phyloP scores from a whole-genome alignment of 768 basidiomycete genomes.

The Coprinopsis strossmayeri region DNA sequence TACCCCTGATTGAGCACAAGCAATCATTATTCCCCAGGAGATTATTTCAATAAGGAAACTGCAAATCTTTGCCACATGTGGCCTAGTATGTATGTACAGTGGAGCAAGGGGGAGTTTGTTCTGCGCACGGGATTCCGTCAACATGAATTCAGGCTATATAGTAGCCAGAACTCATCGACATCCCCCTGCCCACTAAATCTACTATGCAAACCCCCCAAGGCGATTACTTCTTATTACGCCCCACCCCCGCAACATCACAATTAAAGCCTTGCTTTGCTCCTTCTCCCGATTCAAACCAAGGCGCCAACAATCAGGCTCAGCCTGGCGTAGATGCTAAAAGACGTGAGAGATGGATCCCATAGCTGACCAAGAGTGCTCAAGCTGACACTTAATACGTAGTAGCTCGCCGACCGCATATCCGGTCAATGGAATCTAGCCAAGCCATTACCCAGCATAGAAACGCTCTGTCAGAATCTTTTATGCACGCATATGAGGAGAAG shows the following conservation, averaged over 20 bases:
- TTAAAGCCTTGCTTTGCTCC: neutral
- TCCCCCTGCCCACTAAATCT: no score
- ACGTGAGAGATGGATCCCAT: neutral
- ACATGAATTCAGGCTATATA: slow-evolving; percentile 8
- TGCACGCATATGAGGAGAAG: neutral
- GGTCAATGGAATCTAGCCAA: slow-evolving; percentile 6
- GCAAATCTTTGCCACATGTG: no score
- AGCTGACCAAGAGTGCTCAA: no score
- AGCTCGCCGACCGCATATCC: slow-evolving; percentile 2
- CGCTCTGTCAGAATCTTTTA: neutral
- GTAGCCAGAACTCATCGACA: no score
- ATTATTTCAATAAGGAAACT: no score
- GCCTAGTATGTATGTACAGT: no score
- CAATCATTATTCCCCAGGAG: no score
- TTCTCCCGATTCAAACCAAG: neutral
- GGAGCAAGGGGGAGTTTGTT: no score
- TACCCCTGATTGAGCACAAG: neutral
- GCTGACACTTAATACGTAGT: neutral
- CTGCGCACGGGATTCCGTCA: no score
- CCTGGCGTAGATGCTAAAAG: neutral
- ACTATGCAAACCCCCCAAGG: neutral
- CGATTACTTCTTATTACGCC: neutral
- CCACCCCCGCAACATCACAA: neutral
- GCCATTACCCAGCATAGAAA: slow-evolving; percentile 7
- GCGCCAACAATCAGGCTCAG: no score